phyloP scores from a whole-genome alignment of 176 grass and related monocot species.

The Pontederia paniculata region DNA sequence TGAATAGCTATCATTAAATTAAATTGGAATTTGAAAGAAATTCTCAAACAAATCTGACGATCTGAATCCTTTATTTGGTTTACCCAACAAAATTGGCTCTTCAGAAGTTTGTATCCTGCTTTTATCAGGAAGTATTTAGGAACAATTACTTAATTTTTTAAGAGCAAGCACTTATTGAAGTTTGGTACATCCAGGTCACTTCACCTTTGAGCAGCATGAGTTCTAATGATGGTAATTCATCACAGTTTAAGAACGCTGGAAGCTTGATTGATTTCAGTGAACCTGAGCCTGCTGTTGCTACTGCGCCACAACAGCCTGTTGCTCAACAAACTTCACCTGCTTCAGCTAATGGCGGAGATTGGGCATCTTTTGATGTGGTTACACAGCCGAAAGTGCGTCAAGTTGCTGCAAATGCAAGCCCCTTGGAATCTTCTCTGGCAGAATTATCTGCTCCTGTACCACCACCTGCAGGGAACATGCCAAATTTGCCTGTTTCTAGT shows the following conservation, averaged over 20 bases:
- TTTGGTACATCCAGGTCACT: slow-evolving; percentile 40
- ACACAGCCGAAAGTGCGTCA: slow-evolving; percentile 42
- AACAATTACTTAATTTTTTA: slow-evolving; percentile 14
- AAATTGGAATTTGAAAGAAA: too few relatives aligned
- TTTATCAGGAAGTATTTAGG: not conserved
- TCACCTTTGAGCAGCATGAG: slow-evolving; percentile 55
- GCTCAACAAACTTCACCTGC: slow-evolving; percentile 29
- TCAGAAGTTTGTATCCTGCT: too few relatives aligned
- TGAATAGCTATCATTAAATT: too few relatives aligned
- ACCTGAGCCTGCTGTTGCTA: slow-evolving; percentile 33
- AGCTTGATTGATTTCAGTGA: slow-evolving; percentile 86
- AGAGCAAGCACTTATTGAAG: too few relatives aligned
- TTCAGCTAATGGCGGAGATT: slow-evolving; percentile 41
- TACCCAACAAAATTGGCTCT: too few relatives aligned
- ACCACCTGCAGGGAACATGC: slow-evolving; percentile 22
- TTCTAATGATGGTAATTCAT: slow-evolving; percentile 39
- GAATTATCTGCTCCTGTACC: slow-evolving; percentile 70
- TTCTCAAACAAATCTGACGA: too few relatives aligned
- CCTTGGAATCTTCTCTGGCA: slow-evolving; percentile 50
- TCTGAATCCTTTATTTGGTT: too few relatives aligned
- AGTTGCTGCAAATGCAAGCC: slow-evolving; percentile 38
- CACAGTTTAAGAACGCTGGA: slow-evolving; percentile 29
- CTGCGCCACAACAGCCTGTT: slow-evolving; percentile 23
- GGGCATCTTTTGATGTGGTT: slow-evolving; percentile 79
- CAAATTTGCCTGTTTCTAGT: slow-evolving; percentile 29